Evolutionary conservation across 2,329 filamentous ascomycete genomes (phyloP).

Genomic region (Hymenoscyphus infarciens): DNA sequence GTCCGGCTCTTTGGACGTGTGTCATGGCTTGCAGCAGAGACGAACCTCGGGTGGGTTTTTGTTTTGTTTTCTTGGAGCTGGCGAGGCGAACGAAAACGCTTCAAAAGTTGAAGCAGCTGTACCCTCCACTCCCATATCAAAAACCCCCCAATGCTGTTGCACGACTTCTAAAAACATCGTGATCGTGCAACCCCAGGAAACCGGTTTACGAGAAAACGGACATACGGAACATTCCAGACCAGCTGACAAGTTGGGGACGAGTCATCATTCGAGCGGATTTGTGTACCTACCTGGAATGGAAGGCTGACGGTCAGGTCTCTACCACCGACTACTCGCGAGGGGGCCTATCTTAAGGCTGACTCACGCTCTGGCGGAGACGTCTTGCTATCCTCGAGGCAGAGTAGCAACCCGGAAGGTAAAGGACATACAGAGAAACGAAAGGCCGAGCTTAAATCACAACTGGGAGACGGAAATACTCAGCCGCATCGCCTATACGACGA

Average conservation of each 20-base stretch:
- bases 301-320: conserved; percentile 6
- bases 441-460: background rate
- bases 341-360: conserved; percentile 4
- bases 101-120: background rate
- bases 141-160: conserved; percentile 10
- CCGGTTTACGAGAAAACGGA: conserved; percentile 14
- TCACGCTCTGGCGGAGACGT: background rate
- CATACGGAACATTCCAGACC: conserved; percentile 16
- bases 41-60: background rate
- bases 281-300: background rate
- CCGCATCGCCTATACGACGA: background rate
- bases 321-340: background rate
- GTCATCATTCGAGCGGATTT: conserved; percentile 14
- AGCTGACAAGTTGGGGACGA: conserved; percentile 19
- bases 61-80: background rate
- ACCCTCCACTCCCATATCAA: conserved; percentile 10
- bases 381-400: conserved; percentile 9
- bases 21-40: conserved; percentile 1
- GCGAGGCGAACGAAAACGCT: conserved; percentile 1
- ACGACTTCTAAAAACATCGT: conserved; percentile 17
- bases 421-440: background rate
- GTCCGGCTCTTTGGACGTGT: background rate
- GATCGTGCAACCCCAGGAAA: conserved; percentile 20
- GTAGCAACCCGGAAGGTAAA: conserved; percentile 3
- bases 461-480: background rate